Conservation (phyloP, 345 rosid species). For the Microcos paniculata region DNA sequence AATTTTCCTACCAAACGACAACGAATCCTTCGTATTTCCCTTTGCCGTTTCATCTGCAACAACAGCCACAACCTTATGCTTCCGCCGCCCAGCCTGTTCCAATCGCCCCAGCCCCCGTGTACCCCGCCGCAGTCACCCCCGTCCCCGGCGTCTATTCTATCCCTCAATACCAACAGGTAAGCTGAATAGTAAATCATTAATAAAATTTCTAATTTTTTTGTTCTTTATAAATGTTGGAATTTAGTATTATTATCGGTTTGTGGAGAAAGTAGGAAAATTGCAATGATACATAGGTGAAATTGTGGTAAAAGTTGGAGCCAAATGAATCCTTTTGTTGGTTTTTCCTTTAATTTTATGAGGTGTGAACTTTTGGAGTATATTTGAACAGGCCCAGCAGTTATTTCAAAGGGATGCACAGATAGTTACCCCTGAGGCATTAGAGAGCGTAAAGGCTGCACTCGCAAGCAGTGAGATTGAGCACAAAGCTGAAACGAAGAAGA, state of each 20-base stretch:
- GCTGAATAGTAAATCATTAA: background rate
- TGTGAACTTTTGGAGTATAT: slow-evolving; percentile 19
- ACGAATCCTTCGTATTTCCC: slow-evolving; percentile 8
- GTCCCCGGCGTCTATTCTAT: slow-evolving; percentile 58
- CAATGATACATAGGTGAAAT: background rate
- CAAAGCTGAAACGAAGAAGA: slow-evolving; percentile 87
- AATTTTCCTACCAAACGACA: slow-evolving; percentile 10
- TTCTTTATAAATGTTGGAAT: background rate
- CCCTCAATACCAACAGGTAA: slow-evolving; percentile 86
- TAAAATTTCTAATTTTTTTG: background rate
- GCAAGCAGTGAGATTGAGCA: slow-evolving; percentile 91
- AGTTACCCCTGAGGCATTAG: slow-evolving; percentile 94
- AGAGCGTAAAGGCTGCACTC: slow-evolving; percentile 93
- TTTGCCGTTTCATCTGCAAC: slow-evolving; percentile 19
- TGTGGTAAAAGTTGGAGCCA: background rate
- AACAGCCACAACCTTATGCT: slow-evolving; percentile 5
- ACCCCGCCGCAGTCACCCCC: slow-evolving; percentile 49
- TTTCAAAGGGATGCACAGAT: slow-evolving; percentile 94
- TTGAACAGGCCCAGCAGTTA: slow-evolving; percentile 79
- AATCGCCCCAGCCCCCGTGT: slow-evolving; percentile 33
- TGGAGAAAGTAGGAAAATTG: background rate
- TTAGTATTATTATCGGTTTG: background rate
- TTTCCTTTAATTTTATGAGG: background rate
- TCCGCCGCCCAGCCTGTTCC: background rate
- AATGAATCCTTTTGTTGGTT: background rate